phyloP scores from a whole-genome alignment of 164 flowering plant species.

The Kingdonia uniflora region DNA sequence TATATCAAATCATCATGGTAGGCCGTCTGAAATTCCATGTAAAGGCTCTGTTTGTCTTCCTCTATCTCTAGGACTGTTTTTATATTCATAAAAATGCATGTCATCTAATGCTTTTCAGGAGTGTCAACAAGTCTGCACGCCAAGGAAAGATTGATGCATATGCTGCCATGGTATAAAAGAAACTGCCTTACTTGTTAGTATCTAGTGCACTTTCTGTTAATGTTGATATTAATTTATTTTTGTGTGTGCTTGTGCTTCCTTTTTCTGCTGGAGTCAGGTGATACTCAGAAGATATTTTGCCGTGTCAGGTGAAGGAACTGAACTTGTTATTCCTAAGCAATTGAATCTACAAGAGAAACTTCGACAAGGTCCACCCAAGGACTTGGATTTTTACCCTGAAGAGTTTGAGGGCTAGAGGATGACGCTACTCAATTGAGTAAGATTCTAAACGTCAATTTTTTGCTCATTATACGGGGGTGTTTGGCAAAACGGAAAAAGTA shows the following conservation, averaged over 20 bases:
- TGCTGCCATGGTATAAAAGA: constrained; percentile 61
- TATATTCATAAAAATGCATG: background rate
- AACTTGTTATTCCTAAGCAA: constrained; percentile 63
- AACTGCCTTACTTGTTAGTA: background rate
- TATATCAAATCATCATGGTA: too few relatives aligned
- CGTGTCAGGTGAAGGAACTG: constrained; percentile 40
- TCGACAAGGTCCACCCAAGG: constrained; percentile 32
- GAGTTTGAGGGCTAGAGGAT: constrained; percentile 11
- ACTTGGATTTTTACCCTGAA: constrained; percentile 34
- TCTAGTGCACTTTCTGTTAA: background rate
- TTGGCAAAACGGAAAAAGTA: too few relatives aligned
- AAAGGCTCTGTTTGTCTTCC: too few relatives aligned
- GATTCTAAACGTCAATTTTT: background rate
- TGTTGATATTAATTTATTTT: background rate
- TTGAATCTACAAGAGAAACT: constrained; percentile 51
- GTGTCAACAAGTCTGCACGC: constrained; percentile 21
- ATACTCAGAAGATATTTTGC: constrained; percentile 72
- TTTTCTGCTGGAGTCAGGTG: constrained; percentile 33
- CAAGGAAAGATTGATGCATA: constrained; percentile 36
- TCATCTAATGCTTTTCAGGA: constrained; percentile 11
- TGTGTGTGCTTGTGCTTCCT: background rate
- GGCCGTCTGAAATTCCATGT: too few relatives aligned
- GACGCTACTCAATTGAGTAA: background rate
- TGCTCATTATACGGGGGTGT: too few relatives aligned
- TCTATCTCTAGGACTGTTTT: background rate